These are phyloP conservation scores for Thielaviopsis populi DNA, from an alignment of 2,329 filamentous ascomycete species.

Conservation along the genomic window DNA sequence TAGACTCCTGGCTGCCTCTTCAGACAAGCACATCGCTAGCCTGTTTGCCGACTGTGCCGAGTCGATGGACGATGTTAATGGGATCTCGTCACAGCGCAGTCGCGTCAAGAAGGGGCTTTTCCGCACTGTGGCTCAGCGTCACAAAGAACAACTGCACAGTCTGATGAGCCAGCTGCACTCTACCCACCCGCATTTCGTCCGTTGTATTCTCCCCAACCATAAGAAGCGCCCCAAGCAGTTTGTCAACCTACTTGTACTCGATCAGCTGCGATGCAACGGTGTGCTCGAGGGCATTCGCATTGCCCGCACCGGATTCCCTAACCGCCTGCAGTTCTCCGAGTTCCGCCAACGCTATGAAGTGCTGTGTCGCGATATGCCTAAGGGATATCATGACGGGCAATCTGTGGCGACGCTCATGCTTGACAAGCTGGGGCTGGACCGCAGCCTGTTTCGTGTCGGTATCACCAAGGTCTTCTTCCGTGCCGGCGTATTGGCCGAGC, in stretches of 20 bases:
- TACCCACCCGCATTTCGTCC: slow-evolving; percentile 95
- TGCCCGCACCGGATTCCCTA: slow-evolving; percentile 90
- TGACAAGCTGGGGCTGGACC: slow-evolving; percentile 74
- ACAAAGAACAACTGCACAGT: slow-evolving; percentile 96
- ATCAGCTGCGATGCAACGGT: slow-evolving; percentile 97
- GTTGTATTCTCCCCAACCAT: slow-evolving; percentile 95
- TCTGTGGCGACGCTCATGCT: slow-evolving; percentile 73
- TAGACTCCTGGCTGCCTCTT: slow-evolving; percentile 66
- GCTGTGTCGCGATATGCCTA: slow-evolving; percentile 74
- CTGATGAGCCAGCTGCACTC: slow-evolving; percentile 89
- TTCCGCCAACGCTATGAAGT: slow-evolving; percentile 95
- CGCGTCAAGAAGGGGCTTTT: slow-evolving; percentile 95
- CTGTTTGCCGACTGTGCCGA: slow-evolving; percentile 85
- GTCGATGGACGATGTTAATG: slow-evolving; percentile 54
- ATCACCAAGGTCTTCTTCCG: slow-evolving; percentile 97
- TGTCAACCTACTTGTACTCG: slow-evolving; percentile 78
- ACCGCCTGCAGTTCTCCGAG: slow-evolving; percentile 78
- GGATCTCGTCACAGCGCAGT: slow-evolving; percentile 42
- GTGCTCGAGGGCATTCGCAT: slow-evolving; percentile 98
- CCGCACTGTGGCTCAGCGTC: slow-evolving; percentile 86
- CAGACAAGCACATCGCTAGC: slow-evolving; percentile 65
- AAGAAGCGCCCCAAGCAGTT: slow-evolving; percentile 94
- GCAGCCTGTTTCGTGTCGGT: slow-evolving; percentile 77
- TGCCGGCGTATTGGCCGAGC: slow-evolving; percentile 83
- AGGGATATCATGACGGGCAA: slow-evolving; percentile 82